Conservation (phyloP, 257 asterid species). For the Fraxinus americana region DNA sequence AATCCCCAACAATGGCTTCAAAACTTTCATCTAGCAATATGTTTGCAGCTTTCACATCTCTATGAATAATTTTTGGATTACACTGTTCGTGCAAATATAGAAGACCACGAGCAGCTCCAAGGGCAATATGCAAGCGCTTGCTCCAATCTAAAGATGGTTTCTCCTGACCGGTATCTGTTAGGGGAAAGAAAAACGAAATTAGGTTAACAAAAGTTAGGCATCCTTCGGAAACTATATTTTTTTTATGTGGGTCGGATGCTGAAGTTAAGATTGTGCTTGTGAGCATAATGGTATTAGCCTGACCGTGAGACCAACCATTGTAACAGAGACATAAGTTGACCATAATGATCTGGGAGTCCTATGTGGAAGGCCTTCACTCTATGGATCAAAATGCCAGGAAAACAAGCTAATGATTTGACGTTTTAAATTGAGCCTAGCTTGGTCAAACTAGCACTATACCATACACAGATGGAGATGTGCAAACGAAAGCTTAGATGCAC, state of each 20-base stretch:
- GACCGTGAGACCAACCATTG: too few relatives aligned
- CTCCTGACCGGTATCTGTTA: conserved; percentile 61
- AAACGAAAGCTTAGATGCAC: neutral
- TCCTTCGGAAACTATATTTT: too few relatives aligned
- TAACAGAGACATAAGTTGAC: neutral
- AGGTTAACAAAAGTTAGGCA: neutral
- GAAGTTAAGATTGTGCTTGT: too few relatives aligned
- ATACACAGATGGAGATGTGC: too few relatives aligned
- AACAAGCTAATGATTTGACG: too few relatives aligned
- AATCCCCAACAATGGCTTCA: conserved; percentile 95
- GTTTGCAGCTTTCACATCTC: conserved; percentile 97
- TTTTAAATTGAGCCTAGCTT: too few relatives aligned
- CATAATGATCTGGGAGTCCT: neutral
- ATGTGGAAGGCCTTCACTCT: too few relatives aligned
- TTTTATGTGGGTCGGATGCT: too few relatives aligned
- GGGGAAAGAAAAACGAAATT: neutral
- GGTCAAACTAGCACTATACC: too few relatives aligned
- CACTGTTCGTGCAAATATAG: conserved; percentile 87
- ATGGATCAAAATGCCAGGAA: too few relatives aligned
- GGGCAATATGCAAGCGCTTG: conserved; percentile 71
- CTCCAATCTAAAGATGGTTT: conserved; percentile 85
- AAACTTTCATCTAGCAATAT: conserved; percentile 82
- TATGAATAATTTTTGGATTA: conserved; percentile 82
- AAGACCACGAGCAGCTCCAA: conserved; percentile 96
- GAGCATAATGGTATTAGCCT: too few relatives aligned